These are phyloP conservation scores for Malassezia pachydermatis DNA, from an alignment of 1,284 basidiomycete genomes.

Conservation along the genomic window DNA sequence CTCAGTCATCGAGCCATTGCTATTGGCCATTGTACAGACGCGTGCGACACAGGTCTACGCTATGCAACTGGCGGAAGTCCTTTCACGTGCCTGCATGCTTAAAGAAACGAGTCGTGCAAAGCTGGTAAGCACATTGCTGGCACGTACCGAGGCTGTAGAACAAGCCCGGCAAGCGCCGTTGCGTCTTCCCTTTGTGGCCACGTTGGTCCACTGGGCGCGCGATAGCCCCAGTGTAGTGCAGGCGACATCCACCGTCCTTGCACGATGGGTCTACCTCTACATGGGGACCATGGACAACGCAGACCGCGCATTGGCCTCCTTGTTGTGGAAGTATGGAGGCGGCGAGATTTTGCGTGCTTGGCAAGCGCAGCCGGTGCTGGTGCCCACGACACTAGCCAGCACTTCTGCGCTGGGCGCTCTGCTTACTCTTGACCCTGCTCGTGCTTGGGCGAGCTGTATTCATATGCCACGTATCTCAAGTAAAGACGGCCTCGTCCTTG, in stretches of 20 bases:
- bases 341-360: conserved; percentile 30
- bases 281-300: conserved; percentile 58
- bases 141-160: conserved; percentile 23
- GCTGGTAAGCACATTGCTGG: conserved; percentile 25
- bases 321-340: conserved; percentile 72
- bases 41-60: conserved; percentile 53
- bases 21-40: conserved; percentile 60
- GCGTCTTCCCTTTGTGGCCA: conserved; percentile 6
- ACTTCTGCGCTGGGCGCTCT: conserved; percentile 56
- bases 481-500: too few species aligned
- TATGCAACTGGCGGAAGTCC: conserved; percentile 53
- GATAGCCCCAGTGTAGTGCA: conserved; percentile 55
- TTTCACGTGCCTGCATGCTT: conserved; percentile 32
- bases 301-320: conserved; percentile 61
- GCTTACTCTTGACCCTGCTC: conserved; percentile 60
- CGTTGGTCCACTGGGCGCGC: conserved; percentile 3
- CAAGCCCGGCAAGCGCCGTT: conserved; percentile 2
- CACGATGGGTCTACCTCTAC: conserved; percentile 58
- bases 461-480: conserved; percentile 58
- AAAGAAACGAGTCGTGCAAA: conserved; percentile 17
- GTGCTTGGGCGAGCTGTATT: conserved; percentile 64
- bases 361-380: conserved; percentile 2
- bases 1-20: conserved; percentile 63
- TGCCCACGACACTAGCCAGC: conserved; percentile 4
- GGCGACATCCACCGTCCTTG: conserved; percentile 66